Evolutionary conservation across 192 early-diverging fungal species (phyloP), one percentile per base, ranked within the genome.

Genomic region (Mortierella claussenii): DNA sequence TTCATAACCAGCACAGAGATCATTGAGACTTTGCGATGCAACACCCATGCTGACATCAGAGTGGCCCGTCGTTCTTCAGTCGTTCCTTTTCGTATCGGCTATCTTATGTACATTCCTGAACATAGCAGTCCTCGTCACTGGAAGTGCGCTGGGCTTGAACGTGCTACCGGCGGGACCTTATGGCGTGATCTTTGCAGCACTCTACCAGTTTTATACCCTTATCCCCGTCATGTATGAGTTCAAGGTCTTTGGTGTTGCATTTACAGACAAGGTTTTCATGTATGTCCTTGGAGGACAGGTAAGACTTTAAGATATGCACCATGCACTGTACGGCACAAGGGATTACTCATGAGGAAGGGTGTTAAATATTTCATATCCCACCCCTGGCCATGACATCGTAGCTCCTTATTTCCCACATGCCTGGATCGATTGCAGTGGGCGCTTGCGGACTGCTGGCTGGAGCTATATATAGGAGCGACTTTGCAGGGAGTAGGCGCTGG

Each of bases 111-210:
- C 85, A 11, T 64, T 88, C 37, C 50, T 89, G 1, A 86, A 89
- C 43, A 51, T 89, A 32, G 85, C 84, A 3, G 81, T 78, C 0
- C 54, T 88, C 2, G 70, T 85, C 3, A 69, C 79, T 26, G 82
- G 83, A 24, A 71, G 37, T 17, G 57, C 55, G n/a, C 36, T 81
- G 20, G 87, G 85, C 2, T 58, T 88, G 18, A 79, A 74, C 32
- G 64, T 63, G 21, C 65, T 88, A 42, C 87, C 87, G 10, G 80
- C 78, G 30, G 87, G 88, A 24, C 88, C 88, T 54, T 89, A 85
- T 61, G 86, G 83, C 9, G 37, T 89, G 5, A 61, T 89, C 23
- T 89, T 88, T 64, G 79, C 87, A 1, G 69, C 69, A 15, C 46
- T 89, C 13, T 89, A 88, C 46, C 88, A 89, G 44, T 89, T 81